Evolutionary conservation across 2,329 filamentous ascomycete species (phyloP).

Genomic region (Talaromyces sp.): DNA sequence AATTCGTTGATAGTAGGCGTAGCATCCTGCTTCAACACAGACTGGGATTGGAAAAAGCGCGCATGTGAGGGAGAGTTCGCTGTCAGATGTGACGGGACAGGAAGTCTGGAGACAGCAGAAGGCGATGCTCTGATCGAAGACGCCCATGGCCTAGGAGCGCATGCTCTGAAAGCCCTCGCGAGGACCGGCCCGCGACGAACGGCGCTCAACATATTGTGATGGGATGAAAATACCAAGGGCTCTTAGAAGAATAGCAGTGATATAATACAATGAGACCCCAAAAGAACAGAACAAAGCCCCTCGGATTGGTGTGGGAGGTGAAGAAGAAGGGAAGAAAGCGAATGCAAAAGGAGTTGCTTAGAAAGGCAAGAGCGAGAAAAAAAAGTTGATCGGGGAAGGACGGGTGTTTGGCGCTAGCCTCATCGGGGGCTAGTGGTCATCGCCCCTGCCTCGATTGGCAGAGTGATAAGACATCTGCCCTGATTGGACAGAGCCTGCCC

Average conservation of each 20-base stretch:
- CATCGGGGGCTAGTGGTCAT: background rate
- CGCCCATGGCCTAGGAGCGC: slow-evolving; percentile 23
- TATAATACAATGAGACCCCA: background rate
- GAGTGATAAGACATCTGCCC: background rate
- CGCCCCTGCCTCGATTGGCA: background rate
- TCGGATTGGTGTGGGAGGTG: background rate
- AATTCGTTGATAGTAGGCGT: slow-evolving; percentile 32
- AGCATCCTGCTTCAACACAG: slow-evolving; percentile 21
- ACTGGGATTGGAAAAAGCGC: slow-evolving; percentile 27
- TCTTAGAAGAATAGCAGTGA: background rate
- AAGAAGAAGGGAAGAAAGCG: background rate
- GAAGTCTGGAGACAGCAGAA: slow-evolving; percentile 16
- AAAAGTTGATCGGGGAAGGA: slow-evolving; percentile 7
- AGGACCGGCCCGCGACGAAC: slow-evolving; percentile 33
- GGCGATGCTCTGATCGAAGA: slow-evolving; percentile 21
- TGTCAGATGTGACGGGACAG: slow-evolving; percentile 17
- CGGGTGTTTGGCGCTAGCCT: background rate
- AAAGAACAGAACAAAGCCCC: background rate
- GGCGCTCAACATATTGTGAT: slow-evolving; percentile 29
- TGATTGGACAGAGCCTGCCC: background rate
- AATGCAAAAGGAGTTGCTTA: background rate
- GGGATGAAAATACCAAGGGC: background rate
- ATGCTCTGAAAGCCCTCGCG: slow-evolving; percentile 30
- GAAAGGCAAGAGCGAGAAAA: slow-evolving; percentile 6
- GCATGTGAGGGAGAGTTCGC: slow-evolving; percentile 13